A percentile compares a stretch with the other conserved stretches of the same genome.
phyloP scores from a whole-genome alignment of 108 stramenopile genomes.

The Cyclotella kingstonii region DNA sequence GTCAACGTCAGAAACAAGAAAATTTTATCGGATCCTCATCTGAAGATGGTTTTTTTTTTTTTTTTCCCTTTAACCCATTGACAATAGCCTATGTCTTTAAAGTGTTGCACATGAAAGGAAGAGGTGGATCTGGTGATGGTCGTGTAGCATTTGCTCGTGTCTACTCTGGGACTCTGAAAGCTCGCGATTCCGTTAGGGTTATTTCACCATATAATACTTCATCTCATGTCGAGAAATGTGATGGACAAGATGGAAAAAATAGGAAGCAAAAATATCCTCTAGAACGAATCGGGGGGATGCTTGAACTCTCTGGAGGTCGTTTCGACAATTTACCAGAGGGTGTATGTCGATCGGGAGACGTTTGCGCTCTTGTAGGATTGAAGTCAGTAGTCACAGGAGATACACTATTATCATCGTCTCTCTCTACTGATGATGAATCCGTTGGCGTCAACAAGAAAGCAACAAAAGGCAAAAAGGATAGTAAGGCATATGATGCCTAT shows the following conservation, averaged over 20 bases:
- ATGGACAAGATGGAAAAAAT: slow-evolving; percentile 9
- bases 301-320: slow-evolving; percentile 81
- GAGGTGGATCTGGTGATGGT: slow-evolving; percentile 88
- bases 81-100: slow-evolving; percentile 87
- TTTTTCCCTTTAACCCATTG: slow-evolving; percentile 74
- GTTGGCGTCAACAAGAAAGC: slow-evolving; percentile 8
- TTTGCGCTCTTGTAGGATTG: slow-evolving; percentile 85
- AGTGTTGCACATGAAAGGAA: slow-evolving; percentile 87
- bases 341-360: slow-evolving; percentile 68
- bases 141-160: slow-evolving; percentile 88
- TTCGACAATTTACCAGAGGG: slow-evolving; percentile 77
- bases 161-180: slow-evolving; percentile 72
- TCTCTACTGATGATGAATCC: slow-evolving; percentile 4
- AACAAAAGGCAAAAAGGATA: slow-evolving; percentile 39
- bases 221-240: slow-evolving; percentile 33
- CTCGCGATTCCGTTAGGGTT: slow-evolving; percentile 63
- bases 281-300: slow-evolving; percentile 79
- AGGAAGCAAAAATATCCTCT: slow-evolving; percentile 44
- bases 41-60: slow-evolving; percentile 43
- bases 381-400: slow-evolving; percentile 85
- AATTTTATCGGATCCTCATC: not conserved
- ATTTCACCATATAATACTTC: slow-evolving; percentile 64
- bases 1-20: slow-evolving; percentile 44
- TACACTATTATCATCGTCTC: slow-evolving; percentile 64
- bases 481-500: slow-evolving; percentile 16